Conservation (phyloP, 2,329 filamentous ascomycete genomes). For the Aureobasidium pullulans region DNA sequence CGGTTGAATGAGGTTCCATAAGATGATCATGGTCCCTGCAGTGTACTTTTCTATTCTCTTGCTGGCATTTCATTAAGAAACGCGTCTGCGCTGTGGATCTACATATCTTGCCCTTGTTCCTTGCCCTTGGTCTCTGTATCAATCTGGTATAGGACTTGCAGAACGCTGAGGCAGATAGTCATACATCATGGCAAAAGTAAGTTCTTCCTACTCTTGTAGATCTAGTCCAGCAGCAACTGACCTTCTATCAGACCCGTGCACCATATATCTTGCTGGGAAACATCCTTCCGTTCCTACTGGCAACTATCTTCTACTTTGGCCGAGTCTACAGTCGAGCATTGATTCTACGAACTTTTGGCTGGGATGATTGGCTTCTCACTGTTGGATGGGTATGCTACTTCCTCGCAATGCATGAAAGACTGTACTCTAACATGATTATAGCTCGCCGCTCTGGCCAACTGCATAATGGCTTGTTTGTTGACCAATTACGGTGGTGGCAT, state of each 20-base stretch:
- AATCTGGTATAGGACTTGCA: background rate
- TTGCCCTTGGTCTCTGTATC: background rate
- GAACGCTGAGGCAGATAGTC: background rate
- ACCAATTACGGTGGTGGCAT: background rate
- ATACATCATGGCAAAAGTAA: background rate
- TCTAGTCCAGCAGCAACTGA: background rate
- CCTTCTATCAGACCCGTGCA: background rate
- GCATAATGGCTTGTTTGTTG: slow-evolving; percentile 7
- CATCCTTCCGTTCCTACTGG: slow-evolving; percentile 4
- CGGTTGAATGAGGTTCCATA: background rate
- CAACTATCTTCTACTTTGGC: background rate
- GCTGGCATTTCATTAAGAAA: background rate
- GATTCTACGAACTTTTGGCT: background rate
- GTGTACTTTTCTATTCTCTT: background rate
- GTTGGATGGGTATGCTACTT: background rate
- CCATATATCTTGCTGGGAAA: slow-evolving; percentile 8
- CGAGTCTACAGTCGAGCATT: slow-evolving; percentile 1
- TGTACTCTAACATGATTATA: background rate
- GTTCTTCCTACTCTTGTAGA: background rate
- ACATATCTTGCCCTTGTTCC: background rate
- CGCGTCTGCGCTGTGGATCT: background rate
- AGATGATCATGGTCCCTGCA: background rate
- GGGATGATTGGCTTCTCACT: slow-evolving; percentile 6
- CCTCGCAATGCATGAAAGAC: background rate
- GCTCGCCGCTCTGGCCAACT: slow-evolving; percentile 1